Evolutionary conservation across 164 flowering plant species (phyloP), one percentile per base, ranked within the genome.

Genomic region (Pachysandra terminalis): DNA sequence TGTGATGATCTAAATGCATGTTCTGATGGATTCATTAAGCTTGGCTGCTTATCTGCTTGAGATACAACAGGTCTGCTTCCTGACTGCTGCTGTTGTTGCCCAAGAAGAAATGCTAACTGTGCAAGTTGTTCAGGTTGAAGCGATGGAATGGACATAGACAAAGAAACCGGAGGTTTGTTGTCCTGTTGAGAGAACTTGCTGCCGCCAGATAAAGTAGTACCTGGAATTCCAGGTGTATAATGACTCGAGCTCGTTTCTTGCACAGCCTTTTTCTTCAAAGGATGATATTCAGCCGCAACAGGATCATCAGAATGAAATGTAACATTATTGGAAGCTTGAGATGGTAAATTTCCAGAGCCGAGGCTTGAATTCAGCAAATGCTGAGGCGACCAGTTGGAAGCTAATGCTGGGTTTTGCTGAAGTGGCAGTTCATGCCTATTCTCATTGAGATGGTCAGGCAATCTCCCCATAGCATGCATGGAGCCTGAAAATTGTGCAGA

Each of bases 71-170:
- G 40, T 6, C 62, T 59, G 56, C 63, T 77, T 16, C 75, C 84
- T 0, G 73, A 57, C 59, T 78, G 85, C 65, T 83, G 77, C 56
- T 76, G 81, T 70, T 85, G 87, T 70, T 85, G 87, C 48, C 85
- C 86, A 64, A 87, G 82, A 74, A 90, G 84, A 65, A 90, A 76
- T n/a, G 96, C 87, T 66, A 90, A 63, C 63, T 86, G 89, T 37
- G 88, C 86, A 63, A 90, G 82, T 67, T 89, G 93, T 52, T 88
- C 90, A 5, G 93, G 75, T 62, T 82, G 87, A 65, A 85, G 63
- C 17, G 72, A 74, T 21, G 82, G 62, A 63, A 67, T 41, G 19
- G 85, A 68, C 60, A 32, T 13, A 15, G 86, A 54, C 10, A 73
- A 53, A 61, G 81, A 67, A 28, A 54, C 70, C 54, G 80, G 73